Percentiles rank a stretch among this genome's conserved stretches.
phyloP scores from a whole-genome alignment of 768 basidiomycete species.

The Glaciozyma martinii region DNA sequence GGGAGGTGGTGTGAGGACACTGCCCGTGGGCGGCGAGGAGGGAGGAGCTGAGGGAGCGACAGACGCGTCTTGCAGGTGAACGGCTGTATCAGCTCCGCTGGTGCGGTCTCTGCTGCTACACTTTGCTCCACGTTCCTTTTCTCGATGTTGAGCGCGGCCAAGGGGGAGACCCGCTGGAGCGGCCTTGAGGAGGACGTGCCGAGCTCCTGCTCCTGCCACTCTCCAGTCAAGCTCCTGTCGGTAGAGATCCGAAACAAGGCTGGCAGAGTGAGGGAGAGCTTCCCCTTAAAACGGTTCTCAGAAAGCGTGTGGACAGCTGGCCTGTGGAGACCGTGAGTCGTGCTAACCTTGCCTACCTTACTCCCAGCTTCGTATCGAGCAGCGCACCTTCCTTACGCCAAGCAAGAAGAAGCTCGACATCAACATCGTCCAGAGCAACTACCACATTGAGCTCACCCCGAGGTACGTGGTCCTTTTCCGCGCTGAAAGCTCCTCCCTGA shows the following conservation, averaged over 20 bases:
- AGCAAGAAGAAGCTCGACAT: constrained; percentile 90
- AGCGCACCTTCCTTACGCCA: constrained; percentile 87
- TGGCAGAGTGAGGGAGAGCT: no score
- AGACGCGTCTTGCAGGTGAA: not conserved
- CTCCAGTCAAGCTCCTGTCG: no score
- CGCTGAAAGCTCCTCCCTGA: not conserved
- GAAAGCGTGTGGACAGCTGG: no score
- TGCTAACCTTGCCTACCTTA: not conserved
- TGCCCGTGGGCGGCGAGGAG: no score
- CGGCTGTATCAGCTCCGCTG: not conserved
- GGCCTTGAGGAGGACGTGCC: no score
- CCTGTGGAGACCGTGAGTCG: no score
- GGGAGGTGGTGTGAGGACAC: no score
- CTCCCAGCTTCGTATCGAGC: constrained; percentile 86
- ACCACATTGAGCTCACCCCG: constrained; percentile 93
- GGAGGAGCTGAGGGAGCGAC: not conserved
- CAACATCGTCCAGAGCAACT: constrained; percentile 95
- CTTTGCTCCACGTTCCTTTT: not conserved
- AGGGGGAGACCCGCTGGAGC: no score
- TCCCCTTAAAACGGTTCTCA: no score
- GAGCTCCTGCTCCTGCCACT: no score
- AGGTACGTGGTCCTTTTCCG: constrained; percentile 50
- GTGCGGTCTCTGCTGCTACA: not conserved
- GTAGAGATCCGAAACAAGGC: no score
- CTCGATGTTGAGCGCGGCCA: no score